phyloP scores from a whole-genome alignment of 768 basidiomycete species.

The Mycena polygramma region DNA sequence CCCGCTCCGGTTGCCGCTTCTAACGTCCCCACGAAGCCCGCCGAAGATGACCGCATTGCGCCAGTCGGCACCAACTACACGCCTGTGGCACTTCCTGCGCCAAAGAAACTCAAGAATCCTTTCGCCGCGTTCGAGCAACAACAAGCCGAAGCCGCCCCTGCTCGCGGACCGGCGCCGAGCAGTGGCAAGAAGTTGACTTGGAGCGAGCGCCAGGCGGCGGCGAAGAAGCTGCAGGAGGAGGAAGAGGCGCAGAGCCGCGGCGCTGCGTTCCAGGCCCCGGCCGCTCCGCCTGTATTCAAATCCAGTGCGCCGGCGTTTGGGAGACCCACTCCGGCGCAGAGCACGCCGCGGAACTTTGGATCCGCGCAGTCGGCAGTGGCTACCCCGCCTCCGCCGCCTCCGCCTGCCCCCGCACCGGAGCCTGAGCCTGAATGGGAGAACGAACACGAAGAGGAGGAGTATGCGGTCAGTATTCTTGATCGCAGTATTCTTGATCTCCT shows the following conservation, averaged over 20 bases:
- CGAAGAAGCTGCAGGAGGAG: conserved; percentile 88
- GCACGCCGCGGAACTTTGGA: conserved; percentile 60
- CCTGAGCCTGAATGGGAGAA: conserved; percentile 44
- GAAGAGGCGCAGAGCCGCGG: conserved; percentile 76
- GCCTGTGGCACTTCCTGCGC: conserved; percentile 86
- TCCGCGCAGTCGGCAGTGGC: conserved; percentile 53
- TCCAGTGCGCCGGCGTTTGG: conserved; percentile 64
- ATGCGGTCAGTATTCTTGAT: conserved; percentile 44
- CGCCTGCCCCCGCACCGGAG: conserved; percentile 23
- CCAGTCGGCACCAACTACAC: conserved; percentile 91
- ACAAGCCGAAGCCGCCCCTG: conserved; percentile 46
- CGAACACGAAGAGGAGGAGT: conserved; percentile 46
- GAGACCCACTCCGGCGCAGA: conserved; percentile 53
- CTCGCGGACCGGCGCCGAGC: conserved; percentile 41
- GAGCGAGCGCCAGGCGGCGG: conserved; percentile 92
- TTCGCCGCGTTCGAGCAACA: conserved; percentile 75
- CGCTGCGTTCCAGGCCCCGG: conserved; percentile 61
- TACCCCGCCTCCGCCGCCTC: conserved; percentile 43
- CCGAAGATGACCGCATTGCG: conserved; percentile 85
- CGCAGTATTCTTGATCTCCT: too few species aligned
- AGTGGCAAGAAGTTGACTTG: conserved; percentile 89
- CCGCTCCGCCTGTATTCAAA: conserved; percentile 56
- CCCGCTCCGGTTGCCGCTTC: conserved; percentile 58
- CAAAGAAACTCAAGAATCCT: conserved; percentile 90
- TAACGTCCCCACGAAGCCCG: conserved; percentile 71